These are phyloP conservation scores for Gossypium thurberi DNA, from an alignment of 345 rosid genomes.

Conservation along the genomic window DNA sequence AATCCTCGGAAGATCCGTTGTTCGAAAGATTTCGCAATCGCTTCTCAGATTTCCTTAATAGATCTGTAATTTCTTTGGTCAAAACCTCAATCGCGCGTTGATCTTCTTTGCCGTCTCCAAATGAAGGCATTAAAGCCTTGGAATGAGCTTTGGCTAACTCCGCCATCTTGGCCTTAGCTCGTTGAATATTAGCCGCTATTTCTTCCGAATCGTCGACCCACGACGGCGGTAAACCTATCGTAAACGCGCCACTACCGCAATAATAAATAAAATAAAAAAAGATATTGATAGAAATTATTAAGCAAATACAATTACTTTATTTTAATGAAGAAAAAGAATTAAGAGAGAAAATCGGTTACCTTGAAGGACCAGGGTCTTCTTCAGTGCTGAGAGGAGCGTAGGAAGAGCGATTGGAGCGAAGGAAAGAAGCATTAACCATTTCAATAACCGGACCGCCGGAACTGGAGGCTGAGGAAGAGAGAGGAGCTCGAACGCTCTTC, in stretches of 20 bases:
- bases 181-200: constrained; percentile 60
- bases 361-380: constrained; percentile 46
- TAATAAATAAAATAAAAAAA: neutral
- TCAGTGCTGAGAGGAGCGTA: constrained; percentile 42
- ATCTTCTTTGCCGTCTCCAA: constrained; percentile 78
- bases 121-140: constrained; percentile 86
- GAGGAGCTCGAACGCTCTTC: constrained; percentile 43
- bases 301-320: neutral
- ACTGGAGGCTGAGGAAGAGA: constrained; percentile 25
- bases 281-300: neutral
- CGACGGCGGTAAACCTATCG: constrained; percentile 78
- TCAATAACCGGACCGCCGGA: constrained; percentile 44
- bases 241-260: constrained; percentile 63
- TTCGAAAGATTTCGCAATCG: constrained; percentile 52
- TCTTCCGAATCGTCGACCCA: constrained; percentile 91
- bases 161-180: constrained; percentile 55
- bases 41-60: constrained; percentile 69
- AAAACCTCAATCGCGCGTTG: constrained; percentile 66
- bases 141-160: constrained; percentile 77
- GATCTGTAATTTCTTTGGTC: constrained; percentile 61
- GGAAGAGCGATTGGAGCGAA: constrained; percentile 26
- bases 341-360: constrained; percentile 11
- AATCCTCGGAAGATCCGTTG: constrained; percentile 70
- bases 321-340: neutral
- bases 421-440: constrained; percentile 38